Evolutionary conservation across 1,284 basidiomycete genomes (phyloP), one percentile per base, ranked within the genome.

Genomic region (Sporisorium scitamineum): DNA sequence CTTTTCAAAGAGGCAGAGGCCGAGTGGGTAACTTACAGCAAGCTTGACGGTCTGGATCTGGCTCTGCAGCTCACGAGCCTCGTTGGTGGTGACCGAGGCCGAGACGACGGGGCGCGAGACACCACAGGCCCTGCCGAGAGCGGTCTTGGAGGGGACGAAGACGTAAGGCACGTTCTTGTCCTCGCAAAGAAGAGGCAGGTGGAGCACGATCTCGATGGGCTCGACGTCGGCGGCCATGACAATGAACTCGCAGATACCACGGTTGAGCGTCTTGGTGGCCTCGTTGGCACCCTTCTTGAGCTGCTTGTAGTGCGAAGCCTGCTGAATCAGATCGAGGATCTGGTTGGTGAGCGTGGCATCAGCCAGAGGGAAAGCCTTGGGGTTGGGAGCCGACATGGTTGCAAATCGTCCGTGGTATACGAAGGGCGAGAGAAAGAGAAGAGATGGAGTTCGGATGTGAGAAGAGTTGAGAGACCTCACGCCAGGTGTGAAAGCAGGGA

Each of bases 161-260:
- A 98, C 89, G 87, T 98, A 98, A 14, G 93, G 93, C 52, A 97
- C 95, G 88, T 97, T 97, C 94, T 99, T 99, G 89, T 99, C 97
- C 87, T 99, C 97, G 86, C 97, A 99, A 47, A 99, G 89, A 60
- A 99, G 89, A 48, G 97, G 97, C 29, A 99, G 91, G 87, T 99
- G 97, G 76, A 99, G 90, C 54, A 99, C 88, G 86, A 99, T 99
- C 87, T 99, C 96, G 83, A 99, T 90, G 56, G 96, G 96, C 87
- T 99, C 95, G 51, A 96, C 78, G 83, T 86, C 87, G 71, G 95
- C 97, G 66, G 97, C 97, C 87, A 99, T 89, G 84, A 99, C 91
- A 87, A 99, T 96, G 88, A 99, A 94, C 88, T 99, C 97, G 81
- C 95, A 93, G 83, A 98, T 95, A 88, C 97, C 96, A 85, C 97